These are phyloP conservation scores for Phytophthora idaei DNA, from an alignment of 352 stramenopile genomes.

Conservation along the genomic window DNA sequence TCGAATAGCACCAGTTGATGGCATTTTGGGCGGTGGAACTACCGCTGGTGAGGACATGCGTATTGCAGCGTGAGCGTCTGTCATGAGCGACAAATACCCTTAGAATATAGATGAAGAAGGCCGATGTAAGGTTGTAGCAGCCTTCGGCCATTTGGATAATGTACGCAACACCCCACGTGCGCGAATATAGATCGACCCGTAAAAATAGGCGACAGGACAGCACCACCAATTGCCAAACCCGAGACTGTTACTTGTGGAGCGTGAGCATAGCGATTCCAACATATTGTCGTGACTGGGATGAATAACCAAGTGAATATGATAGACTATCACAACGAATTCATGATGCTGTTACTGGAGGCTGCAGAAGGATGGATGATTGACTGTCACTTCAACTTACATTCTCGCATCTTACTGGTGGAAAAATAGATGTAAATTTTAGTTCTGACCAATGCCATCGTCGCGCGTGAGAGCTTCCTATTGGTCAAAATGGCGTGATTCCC, in stretches of 20 bases:
- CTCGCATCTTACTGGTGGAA: constrained; percentile 9
- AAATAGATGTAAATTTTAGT: neutral
- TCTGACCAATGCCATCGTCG: constrained; percentile 16
- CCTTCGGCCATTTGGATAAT: neutral
- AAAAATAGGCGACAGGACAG: constrained; percentile 7
- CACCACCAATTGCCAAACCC: too few species aligned
- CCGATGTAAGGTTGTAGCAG: neutral
- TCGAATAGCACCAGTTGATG: constrained; percentile 14
- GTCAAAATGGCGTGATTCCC: constrained; percentile 12
- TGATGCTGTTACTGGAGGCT: too few species aligned
- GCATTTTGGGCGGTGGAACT: constrained; percentile 14
- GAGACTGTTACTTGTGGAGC: too few species aligned
- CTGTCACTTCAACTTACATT: constrained; percentile 29
- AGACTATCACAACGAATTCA: too few species aligned
- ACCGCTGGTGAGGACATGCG: constrained; percentile 3
- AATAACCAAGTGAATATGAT: too few species aligned
- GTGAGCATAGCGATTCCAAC: too few species aligned
- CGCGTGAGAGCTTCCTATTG: constrained; percentile 16
- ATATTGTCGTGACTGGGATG: too few species aligned
- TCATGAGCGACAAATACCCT: constrained; percentile 5
- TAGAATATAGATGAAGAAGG: neutral
- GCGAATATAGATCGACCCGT: neutral
- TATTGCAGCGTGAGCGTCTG: constrained; percentile 6
- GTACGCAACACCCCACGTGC: neutral
- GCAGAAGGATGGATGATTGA: neutral